These are phyloP conservation scores for Penicilliopsis zonata DNA, from an alignment of 495 filamentous ascomycete species.

Conservation along the genomic window DNA sequence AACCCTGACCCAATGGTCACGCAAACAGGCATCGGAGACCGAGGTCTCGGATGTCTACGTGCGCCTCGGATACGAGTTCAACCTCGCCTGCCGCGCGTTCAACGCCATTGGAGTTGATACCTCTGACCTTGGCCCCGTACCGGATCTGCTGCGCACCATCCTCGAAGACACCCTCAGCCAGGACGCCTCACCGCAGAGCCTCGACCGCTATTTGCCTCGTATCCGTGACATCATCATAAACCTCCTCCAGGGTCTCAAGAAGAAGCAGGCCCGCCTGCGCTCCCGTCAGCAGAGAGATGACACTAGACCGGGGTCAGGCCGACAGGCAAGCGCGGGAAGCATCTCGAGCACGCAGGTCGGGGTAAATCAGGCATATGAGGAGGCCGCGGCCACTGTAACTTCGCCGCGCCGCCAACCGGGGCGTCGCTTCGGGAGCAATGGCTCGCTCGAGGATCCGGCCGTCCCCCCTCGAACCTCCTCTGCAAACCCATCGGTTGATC, in stretches of 20 bases:
- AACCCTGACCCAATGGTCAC: conserved; percentile 94
- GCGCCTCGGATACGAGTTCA: conserved; percentile 94
- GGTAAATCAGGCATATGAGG: conserved; percentile 57
- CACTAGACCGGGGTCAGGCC: conserved; percentile 30
- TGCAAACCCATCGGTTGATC: conserved; percentile 9
- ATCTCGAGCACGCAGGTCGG: conserved; percentile 45
- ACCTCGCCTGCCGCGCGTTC: conserved; percentile 93
- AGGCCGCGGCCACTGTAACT: conserved; percentile 26
- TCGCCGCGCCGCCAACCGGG: conserved; percentile 25
- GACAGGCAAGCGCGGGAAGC: conserved; percentile 60
- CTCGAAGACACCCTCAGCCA: conserved; percentile 93
- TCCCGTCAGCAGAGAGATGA: conserved; percentile 67
- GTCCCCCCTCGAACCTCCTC: conserved; percentile 35
- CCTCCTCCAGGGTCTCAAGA: conserved; percentile 85
- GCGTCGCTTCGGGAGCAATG: conserved; percentile 40
- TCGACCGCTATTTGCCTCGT: conserved; percentile 81
- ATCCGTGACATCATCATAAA: conserved; percentile 98
- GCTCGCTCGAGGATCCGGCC: conserved; percentile 33
- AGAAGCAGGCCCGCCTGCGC: conserved; percentile 85
- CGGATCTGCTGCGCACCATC: conserved; percentile 78
- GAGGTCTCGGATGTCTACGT: conserved; percentile 98
- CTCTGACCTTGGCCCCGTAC: conserved; percentile 84
- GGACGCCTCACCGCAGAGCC: conserved; percentile 81
- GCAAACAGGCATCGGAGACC: conserved; percentile 75
- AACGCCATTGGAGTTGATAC: conserved; percentile 93